Evolutionary conservation across 768 basidiomycete genomes (phyloP).

Genomic region (Gelatoporia subvermispora): DNA sequence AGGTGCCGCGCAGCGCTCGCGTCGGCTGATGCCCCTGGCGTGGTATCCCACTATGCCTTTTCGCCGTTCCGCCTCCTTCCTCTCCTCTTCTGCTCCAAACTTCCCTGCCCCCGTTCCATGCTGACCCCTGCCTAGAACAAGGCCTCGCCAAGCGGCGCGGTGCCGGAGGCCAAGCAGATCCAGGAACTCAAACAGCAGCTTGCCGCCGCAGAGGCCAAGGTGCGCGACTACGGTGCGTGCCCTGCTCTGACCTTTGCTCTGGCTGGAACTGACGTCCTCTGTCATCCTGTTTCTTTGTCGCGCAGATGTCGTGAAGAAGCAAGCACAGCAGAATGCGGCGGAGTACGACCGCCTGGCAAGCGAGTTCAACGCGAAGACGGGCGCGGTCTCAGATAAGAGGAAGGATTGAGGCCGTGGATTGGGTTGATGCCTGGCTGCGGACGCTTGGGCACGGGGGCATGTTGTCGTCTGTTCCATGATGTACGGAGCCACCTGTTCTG

Average conservation of each 20-base stretch:
- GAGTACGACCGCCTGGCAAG: slow-evolving; percentile 83
- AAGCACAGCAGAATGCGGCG: slow-evolving; percentile 68
- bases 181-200: slow-evolving; percentile 67
- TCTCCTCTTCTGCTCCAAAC: no score
- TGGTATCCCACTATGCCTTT: no score
- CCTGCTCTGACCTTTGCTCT: neutral
- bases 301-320: slow-evolving; percentile 81
- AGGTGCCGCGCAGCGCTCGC: no score
- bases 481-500: no score
- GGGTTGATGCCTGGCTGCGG: neutral
- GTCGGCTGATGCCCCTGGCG: no score
- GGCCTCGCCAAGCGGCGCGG: slow-evolving; percentile 28
- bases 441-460: no score
- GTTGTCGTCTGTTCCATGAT: no score
- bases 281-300: no score
- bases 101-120: no score
- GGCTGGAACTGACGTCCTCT: neutral
- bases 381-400: slow-evolving; percentile 57
- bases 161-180: slow-evolving; percentile 48
- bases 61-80: no score
- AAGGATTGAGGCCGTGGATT: slow-evolving; percentile 38
- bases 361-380: slow-evolving; percentile 68
- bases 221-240: slow-evolving; percentile 41
- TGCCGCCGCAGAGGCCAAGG: slow-evolving; percentile 49
- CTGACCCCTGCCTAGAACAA: neutral